Evolutionary conservation across 306 rosid species (phyloP).

Genomic region (Ormosia semicastrata): DNA sequence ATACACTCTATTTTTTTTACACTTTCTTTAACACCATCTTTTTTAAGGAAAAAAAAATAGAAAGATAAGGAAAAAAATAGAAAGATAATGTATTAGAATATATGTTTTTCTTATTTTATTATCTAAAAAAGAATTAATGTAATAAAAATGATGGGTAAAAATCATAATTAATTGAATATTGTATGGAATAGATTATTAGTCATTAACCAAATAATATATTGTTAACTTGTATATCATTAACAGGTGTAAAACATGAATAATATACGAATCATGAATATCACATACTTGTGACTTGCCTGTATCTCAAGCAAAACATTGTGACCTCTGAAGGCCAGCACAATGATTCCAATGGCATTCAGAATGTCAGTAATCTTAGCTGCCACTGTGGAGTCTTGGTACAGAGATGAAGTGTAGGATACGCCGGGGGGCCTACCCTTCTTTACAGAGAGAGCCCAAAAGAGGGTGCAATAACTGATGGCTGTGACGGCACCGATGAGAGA

Average conservation of each 20-base stretch:
- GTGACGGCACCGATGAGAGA: slow-evolving; percentile 54
- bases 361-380: slow-evolving; percentile 21
- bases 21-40: too few relatives aligned
- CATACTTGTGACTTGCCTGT: slow-evolving; percentile 38
- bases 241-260: neutral
- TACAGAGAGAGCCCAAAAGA: slow-evolving; percentile 57
- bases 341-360: slow-evolving; percentile 55
- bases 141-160: too few relatives aligned
- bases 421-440: slow-evolving; percentile 35
- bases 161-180: too few relatives aligned
- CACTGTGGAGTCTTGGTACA: neutral
- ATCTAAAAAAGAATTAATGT: too few relatives aligned
- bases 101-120: too few relatives aligned
- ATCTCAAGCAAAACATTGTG: slow-evolving; percentile 79
- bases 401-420: slow-evolving; percentile 28
- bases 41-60: too few relatives aligned
- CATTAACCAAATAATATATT: too few relatives aligned
- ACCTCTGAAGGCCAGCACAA: slow-evolving; percentile 58
- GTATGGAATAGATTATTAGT: too few relatives aligned
- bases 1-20: too few relatives aligned
- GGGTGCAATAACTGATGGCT: slow-evolving; percentile 37
- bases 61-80: too few relatives aligned
- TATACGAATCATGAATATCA: neutral
- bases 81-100: too few relatives aligned
- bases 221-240: neutral